phyloP scores from a whole-genome alignment of 768 basidiomycete genomes.

The Hericium alpestre region DNA sequence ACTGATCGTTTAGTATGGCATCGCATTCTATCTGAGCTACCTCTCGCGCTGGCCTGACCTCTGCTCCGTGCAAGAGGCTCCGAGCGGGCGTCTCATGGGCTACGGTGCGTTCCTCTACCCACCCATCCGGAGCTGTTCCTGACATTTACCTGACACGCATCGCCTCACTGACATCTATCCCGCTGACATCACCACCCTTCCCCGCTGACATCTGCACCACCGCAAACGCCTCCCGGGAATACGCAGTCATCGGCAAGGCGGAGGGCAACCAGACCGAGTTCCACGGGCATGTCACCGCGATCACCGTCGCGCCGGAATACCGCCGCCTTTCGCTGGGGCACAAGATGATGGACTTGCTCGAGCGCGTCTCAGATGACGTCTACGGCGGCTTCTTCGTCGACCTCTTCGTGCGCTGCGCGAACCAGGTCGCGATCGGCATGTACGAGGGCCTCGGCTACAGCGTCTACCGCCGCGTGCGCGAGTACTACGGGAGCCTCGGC shows the following conservation, averaged over 20 bases:
- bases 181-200: no score
- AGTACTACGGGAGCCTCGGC: slow-evolving; percentile 79
- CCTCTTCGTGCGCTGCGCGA: slow-evolving; percentile 87
- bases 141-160: no score
- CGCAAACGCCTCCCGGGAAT: no score
- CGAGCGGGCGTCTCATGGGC: slow-evolving; percentile 80
- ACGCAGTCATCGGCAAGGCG: slow-evolving; percentile 84
- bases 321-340: slow-evolving; percentile 80
- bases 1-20: slow-evolving; percentile 54
- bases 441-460: slow-evolving; percentile 91
- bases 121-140: no score
- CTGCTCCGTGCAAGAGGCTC: slow-evolving; percentile 73
- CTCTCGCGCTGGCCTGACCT: slow-evolving; percentile 88
- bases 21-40: slow-evolving; percentile 82
- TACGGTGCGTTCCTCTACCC: slow-evolving; percentile 53
- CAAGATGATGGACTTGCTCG: slow-evolving; percentile 79
- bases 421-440: slow-evolving; percentile 75
- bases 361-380: slow-evolving; percentile 69
- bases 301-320: slow-evolving; percentile 91
- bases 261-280: slow-evolving; percentile 69
- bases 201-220: no score
- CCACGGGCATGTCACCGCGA: slow-evolving; percentile 92
- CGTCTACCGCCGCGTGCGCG: slow-evolving; percentile 81
- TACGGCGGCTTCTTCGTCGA: slow-evolving; percentile 90
- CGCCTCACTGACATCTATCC: no score